These are phyloP conservation scores for Ajuga chamaepitys DNA, from an alignment of 257 asterid species.

Conservation along the genomic window DNA sequence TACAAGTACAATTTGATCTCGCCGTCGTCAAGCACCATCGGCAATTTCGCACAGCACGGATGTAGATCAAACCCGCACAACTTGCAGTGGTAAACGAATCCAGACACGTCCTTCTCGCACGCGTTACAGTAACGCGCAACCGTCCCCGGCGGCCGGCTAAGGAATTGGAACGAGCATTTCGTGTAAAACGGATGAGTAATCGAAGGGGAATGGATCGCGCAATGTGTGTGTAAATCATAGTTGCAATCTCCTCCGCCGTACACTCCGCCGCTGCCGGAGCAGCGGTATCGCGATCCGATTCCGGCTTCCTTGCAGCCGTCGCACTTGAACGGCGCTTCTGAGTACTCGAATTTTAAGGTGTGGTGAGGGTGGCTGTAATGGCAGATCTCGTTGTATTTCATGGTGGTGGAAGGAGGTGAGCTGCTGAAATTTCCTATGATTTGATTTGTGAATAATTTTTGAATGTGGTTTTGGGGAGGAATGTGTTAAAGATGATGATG, in stretches of 20 bases:
- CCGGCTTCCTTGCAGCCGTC: conserved; percentile 97
- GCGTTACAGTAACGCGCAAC: conserved; percentile 88
- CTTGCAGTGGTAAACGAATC: conserved; percentile 84
- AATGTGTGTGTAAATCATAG: conserved; percentile 81
- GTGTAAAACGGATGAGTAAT: conserved; percentile 78
- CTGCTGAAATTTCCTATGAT: not conserved
- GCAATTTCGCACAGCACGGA: conserved; percentile 94
- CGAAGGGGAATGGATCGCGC: conserved; percentile 62
- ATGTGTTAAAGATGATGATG: not conserved
- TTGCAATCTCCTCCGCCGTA: conserved; percentile 37
- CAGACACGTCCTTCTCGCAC: conserved; percentile 75
- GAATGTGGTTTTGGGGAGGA: not conserved
- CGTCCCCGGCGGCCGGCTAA: conserved; percentile 61
- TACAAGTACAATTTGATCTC: conserved; percentile 57
- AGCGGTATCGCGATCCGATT: conserved; percentile 73
- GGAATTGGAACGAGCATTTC: conserved; percentile 72
- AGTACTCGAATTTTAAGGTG: conserved; percentile 60
- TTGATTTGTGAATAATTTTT: not conserved
- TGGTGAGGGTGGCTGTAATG: conserved; percentile 86
- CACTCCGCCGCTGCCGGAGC: conserved; percentile 31
- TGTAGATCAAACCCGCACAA: conserved; percentile 91
- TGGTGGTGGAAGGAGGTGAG: conserved; percentile 4
- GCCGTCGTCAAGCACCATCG: conserved; percentile 77
- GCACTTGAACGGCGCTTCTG: conserved; percentile 82
- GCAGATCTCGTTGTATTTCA: conserved; percentile 70